Evolutionary conservation across 345 rosid species (phyloP), one percentile per base, ranked within the genome.

Genomic region (Linum lewisii): DNA sequence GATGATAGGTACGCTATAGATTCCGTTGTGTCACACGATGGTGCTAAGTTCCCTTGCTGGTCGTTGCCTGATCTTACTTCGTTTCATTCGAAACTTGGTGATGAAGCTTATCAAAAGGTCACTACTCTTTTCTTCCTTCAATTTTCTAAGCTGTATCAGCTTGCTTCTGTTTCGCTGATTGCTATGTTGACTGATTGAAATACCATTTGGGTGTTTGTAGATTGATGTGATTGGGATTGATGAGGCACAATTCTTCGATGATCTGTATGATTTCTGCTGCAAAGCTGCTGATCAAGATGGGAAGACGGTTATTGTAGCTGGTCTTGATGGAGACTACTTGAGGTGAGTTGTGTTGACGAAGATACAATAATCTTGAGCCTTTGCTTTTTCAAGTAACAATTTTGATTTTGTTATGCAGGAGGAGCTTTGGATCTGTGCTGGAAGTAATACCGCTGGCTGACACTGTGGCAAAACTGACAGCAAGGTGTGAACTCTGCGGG

Each of bases 211-310:
- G 13, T 21, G 63, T 22, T 19, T 66, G 23, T 65, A 93, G 99
- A 58, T 93, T 62, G 90, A 93, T 69, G 94, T 93, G 57, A 86
- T 89, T 51, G 99, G 97, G 42, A 82, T 93, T 22, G 99, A 93
- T 20, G 99, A 93, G 65, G 99, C 92, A 24, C 97, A 93, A 59
- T 89, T 89, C 58, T 93, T 93, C 22, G 90, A 80, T 57, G 99
- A 93, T 63, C 91, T 93, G 3, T 93, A 93, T 58, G 97, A 84
- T 66, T 93, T 93, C 72, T 93, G 99, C 69, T 75, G 80, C 71
- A 66, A 78, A 60, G 88, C 84, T n/a, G 99, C 94, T 21, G 99
- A 89, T 58, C 72, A 61, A 1, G 97, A 93, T 52, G 84, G 97
- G 13, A 89, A 93, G 66, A 84, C 72, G 4, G 72, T 93, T 19